Evolutionary conservation across 1,284 basidiomycete genomes (phyloP).

Genomic region (Cutaneotrichosporon cyanovorans): DNA sequence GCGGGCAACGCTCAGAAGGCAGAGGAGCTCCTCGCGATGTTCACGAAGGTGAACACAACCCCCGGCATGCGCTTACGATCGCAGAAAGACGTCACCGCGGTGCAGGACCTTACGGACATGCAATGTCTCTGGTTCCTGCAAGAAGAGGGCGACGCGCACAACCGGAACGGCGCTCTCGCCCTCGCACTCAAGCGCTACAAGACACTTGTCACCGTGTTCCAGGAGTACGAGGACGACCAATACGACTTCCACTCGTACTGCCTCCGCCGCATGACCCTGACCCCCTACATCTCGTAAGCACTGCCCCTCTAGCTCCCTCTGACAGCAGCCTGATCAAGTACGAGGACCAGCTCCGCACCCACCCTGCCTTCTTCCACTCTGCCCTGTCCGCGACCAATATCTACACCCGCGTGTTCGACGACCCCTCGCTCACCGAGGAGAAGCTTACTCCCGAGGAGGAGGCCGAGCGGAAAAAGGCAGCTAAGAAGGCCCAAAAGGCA

Average conservation of each 20-base stretch:
- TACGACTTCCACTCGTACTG: conserved; percentile 98
- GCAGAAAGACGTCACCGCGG: conserved; percentile 64
- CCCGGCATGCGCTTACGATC: not conserved
- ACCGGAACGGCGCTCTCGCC: conserved; percentile 59
- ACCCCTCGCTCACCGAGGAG: conserved; percentile 55
- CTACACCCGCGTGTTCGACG: conserved; percentile 65
- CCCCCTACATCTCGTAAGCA: conserved; percentile 69
- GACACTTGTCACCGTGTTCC: conserved; percentile 65
- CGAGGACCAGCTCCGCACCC: conserved; percentile 70
- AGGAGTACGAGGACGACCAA: conserved; percentile 89
- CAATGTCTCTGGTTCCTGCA: conserved; percentile 83
- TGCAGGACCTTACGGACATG: conserved; percentile 87
- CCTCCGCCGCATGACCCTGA: conserved; percentile 79
- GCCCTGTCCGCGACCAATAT: conserved; percentile 68
- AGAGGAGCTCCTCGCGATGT: conserved; percentile 63
- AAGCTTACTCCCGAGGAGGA: conserved; percentile 40
- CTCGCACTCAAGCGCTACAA: conserved; percentile 82
- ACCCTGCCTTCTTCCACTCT: conserved; percentile 69
- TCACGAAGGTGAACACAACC: conserved; percentile 58
- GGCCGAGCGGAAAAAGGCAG: conserved; percentile 54
- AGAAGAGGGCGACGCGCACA: conserved; percentile 71
- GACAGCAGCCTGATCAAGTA: conserved; percentile 64
- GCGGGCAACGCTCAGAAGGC: conserved; percentile 72
- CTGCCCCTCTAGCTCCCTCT: not conserved
- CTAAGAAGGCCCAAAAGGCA: conserved; percentile 84